Evolutionary conservation across 2,329 filamentous ascomycete genomes (phyloP).

Genomic region (Alternaria solani): DNA sequence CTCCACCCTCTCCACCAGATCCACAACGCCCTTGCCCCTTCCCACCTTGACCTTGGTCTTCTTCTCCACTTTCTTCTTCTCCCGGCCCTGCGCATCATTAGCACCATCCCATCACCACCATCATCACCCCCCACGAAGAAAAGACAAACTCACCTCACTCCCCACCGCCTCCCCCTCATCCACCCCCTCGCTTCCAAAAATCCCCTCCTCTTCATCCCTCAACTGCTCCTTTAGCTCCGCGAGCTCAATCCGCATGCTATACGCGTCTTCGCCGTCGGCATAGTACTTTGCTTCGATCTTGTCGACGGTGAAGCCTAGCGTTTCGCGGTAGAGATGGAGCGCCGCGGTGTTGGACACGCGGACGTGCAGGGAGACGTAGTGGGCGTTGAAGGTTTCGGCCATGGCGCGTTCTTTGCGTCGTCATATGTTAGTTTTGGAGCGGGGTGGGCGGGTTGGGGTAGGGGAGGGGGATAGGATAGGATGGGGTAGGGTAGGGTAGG

Average conservation of each 20-base stretch:
- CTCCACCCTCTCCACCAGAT: slow-evolving; percentile 68
- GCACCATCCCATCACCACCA: no score
- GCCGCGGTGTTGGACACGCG: slow-evolving; percentile 93
- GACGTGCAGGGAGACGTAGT: slow-evolving; percentile 95
- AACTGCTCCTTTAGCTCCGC: slow-evolving; percentile 64
- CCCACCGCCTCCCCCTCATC: slow-evolving; percentile 48
- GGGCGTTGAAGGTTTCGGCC: slow-evolving; percentile 90
- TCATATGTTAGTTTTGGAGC: no score
- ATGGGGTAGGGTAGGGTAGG: no score
- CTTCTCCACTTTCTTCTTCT: slow-evolving; percentile 26
- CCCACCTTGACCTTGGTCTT: slow-evolving; percentile 82
- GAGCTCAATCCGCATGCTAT: slow-evolving; percentile 90
- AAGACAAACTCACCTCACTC: slow-evolving; percentile 34
- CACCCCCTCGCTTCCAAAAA: slow-evolving; percentile 45
- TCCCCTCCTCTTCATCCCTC: slow-evolving; percentile 47
- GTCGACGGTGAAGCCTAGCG: slow-evolving; percentile 38
- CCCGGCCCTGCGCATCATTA: slow-evolving; percentile 22
- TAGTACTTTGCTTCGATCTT: slow-evolving; percentile 87
- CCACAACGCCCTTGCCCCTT: slow-evolving; percentile 78
- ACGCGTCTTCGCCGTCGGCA: slow-evolving; percentile 96
- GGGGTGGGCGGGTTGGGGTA: no score
- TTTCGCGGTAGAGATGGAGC: slow-evolving; percentile 86
- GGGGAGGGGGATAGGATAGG: no score
- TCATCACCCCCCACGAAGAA: no score
- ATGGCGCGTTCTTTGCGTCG: slow-evolving; percentile 86